Evolutionary conservation across 768 basidiomycete genomes (phyloP).

Genomic region (Kwoniella newhampshirensis): DNA sequence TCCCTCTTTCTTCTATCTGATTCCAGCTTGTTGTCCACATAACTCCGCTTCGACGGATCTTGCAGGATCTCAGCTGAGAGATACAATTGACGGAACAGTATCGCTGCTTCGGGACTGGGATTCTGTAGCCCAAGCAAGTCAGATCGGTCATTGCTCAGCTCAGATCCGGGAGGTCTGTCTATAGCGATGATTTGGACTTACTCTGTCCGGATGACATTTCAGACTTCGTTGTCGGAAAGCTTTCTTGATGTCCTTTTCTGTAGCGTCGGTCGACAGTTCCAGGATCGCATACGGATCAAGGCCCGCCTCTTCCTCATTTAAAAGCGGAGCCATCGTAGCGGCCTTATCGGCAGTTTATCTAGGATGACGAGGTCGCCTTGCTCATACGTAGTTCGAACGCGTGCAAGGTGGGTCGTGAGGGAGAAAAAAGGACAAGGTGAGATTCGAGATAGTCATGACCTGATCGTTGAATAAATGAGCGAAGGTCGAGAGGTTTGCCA

Average conservation of each 20-base stretch:
- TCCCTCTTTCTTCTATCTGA: conserved; percentile 38
- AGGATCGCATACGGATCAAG: conserved; percentile 46
- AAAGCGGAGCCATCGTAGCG: conserved; percentile 44
- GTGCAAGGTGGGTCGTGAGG: not conserved
- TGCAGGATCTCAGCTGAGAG: conserved; percentile 42
- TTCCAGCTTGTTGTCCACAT: conserved; percentile 42
- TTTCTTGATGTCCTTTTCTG: conserved; percentile 44
- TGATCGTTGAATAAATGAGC: too few species aligned
- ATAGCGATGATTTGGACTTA: too few species aligned
- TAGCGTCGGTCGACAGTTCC: conserved; percentile 30
- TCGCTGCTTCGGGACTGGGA: conserved; percentile 34
- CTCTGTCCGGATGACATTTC: conserved; percentile 51
- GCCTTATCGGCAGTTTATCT: too few species aligned
- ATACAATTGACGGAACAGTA: conserved; percentile 45
- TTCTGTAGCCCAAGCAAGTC: conserved; percentile 20
- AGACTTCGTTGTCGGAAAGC: conserved; percentile 44
- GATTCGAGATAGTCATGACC: too few species aligned
- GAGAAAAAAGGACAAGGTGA: not conserved
- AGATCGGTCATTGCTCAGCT: too few species aligned
- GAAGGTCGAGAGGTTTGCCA: not conserved
- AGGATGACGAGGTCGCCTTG: too few species aligned
- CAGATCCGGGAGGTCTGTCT: not conserved
- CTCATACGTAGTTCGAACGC: too few species aligned
- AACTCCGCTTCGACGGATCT: conserved; percentile 40
- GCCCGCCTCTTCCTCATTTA: conserved; percentile 45